Percentiles rank a stretch among this genome's conserved stretches.
Conservation (phyloP, 306 rosid genomes). For the Vigna trinervia region DNA sequence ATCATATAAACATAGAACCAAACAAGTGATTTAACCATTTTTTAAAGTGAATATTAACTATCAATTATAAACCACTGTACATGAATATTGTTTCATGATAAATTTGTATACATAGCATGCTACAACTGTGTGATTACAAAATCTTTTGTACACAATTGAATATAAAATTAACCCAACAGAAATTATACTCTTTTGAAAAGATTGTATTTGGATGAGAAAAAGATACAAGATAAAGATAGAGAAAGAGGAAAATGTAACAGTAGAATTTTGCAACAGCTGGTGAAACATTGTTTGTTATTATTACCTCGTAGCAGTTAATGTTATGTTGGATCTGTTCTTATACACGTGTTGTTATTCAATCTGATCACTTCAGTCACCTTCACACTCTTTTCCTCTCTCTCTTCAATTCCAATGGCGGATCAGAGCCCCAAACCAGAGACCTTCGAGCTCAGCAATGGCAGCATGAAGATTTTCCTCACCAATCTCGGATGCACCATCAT, state of each 20-base stretch:
- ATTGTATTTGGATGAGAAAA: no score
- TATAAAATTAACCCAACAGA: no score
- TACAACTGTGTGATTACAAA: no score
- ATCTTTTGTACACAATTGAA: no score
- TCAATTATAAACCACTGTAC: no score
- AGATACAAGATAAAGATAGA: no score
- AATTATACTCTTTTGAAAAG: no score
- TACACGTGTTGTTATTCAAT: not conserved
- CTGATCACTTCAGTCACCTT: not conserved
- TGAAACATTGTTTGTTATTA: not conserved
- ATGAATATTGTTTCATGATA: not conserved
- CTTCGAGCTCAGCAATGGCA: slow-evolving; percentile 90
- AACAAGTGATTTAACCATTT: no score
- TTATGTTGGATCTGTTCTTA: not conserved
- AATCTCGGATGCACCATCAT: slow-evolving; percentile 93
- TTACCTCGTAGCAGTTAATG: not conserved
- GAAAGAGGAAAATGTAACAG: no score
- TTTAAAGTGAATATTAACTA: no score
- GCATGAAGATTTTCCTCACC: slow-evolving; percentile 66
- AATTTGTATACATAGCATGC: no score
- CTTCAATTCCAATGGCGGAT: slow-evolving; percentile 69
- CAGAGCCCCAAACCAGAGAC: slow-evolving; percentile 69
- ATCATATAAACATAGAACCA: no score
- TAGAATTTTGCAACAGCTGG: not conserved
- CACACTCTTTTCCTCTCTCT: not conserved